Conservation (phyloP, 768 basidiomycete species). For the Auricularia sp. region DNA sequence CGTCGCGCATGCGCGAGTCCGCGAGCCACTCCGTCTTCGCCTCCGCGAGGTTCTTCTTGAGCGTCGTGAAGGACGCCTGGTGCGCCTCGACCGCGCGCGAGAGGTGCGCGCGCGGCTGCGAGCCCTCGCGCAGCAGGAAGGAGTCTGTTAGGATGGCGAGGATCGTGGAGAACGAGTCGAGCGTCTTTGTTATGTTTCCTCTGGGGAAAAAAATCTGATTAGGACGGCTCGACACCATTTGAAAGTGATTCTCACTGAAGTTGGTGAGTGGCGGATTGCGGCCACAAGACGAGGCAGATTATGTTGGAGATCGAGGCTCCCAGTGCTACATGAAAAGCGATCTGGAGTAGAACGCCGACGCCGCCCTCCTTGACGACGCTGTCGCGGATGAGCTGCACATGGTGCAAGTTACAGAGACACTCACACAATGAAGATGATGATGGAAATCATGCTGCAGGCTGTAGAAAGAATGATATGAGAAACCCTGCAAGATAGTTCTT, state of each 20-base stretch:
- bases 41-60: slow-evolving; percentile 79
- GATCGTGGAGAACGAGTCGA: slow-evolving; percentile 84
- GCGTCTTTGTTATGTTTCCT: slow-evolving; percentile 70
- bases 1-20: slow-evolving; percentile 13
- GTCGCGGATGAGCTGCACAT: slow-evolving; percentile 5
- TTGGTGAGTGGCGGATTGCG: slow-evolving; percentile 69
- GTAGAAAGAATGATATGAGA: neutral
- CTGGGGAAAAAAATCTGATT: slow-evolving; percentile 5
- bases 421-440: slow-evolving; percentile 77
- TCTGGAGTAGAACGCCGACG: slow-evolving; percentile 59
- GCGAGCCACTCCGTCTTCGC: slow-evolving; percentile 76
- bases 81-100: slow-evolving; percentile 77
- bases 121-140: slow-evolving; percentile 67
- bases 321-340: slow-evolving; percentile 64
- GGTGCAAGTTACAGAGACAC: slow-evolving; percentile 16
- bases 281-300: slow-evolving; percentile 80
- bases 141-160: slow-evolving; percentile 71
- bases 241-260: slow-evolving; percentile 39
- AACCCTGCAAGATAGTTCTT: neutral
- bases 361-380: slow-evolving; percentile 87
- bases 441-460: slow-evolving; percentile 81
- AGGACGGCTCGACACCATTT: neutral
- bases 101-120: slow-evolving; percentile 50
- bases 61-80: slow-evolving; percentile 78
- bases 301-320: slow-evolving; percentile 74